Evolutionary conservation across 2,329 filamentous ascomycete genomes (phyloP).

Genomic region (Colletotrichum filicis): DNA sequence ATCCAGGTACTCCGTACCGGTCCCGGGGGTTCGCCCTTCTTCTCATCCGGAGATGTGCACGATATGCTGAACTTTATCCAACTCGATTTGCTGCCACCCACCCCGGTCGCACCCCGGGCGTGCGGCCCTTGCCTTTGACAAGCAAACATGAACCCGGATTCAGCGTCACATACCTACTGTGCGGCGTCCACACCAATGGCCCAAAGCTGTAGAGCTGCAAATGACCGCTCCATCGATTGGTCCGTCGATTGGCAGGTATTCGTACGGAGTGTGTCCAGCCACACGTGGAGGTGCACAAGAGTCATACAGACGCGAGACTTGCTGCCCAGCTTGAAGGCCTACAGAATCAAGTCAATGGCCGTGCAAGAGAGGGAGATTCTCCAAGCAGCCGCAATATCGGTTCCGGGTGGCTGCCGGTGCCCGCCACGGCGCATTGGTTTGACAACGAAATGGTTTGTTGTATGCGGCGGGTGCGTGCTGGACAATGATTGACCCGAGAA

Average conservation of each 20-base stretch:
- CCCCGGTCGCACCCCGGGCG: not conserved
- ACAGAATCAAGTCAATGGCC: not conserved
- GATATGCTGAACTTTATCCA: not conserved
- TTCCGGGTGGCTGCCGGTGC: not conserved
- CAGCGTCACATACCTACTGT: not conserved
- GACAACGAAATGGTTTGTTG: not conserved
- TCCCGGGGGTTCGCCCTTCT: no score
- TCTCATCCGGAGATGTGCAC: slow-evolving; percentile 9
- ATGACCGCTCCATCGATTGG: not conserved
- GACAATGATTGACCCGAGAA: not conserved
- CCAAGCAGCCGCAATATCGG: not conserved
- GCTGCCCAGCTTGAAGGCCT: no score
- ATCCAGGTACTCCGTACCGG: not conserved
- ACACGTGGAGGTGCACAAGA: not conserved
- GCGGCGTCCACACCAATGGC: not conserved
- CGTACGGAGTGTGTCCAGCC: not conserved
- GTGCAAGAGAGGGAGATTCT: not conserved
- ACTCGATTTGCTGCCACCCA: not conserved
- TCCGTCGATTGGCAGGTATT: not conserved
- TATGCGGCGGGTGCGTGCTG: not conserved
- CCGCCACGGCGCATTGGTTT: not conserved
- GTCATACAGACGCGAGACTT: no score
- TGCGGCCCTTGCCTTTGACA: slow-evolving; percentile 4
- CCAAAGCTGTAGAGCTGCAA: slow-evolving; percentile 21
- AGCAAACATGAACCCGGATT: slow-evolving; percentile 3